A percentile compares a stretch with the other conserved stretches of the same genome.
Conservation (phyloP, 805 yeast genomes). For the Limtongozyma cylindracea region DNA sequence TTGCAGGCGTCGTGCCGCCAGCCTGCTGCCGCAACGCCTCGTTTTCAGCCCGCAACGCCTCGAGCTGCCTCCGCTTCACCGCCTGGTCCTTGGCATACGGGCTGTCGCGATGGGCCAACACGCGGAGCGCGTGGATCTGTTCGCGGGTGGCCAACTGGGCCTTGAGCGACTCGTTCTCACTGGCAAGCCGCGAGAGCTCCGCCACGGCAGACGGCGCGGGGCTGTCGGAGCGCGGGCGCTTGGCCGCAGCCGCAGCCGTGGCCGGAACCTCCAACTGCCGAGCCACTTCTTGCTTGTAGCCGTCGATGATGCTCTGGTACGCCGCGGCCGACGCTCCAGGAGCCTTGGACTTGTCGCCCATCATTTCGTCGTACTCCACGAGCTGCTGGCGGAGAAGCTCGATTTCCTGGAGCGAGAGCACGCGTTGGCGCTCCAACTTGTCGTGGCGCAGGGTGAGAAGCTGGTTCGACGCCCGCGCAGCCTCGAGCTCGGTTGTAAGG, state of each 20-base stretch:
- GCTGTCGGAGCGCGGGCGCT: slow-evolving; percentile 14
- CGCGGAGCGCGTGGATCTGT: slow-evolving; percentile 7
- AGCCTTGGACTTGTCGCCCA: slow-evolving; percentile 11
- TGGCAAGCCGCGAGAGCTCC: slow-evolving; percentile 9
- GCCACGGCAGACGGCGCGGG: slow-evolving; percentile 11
- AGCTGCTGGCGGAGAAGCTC: slow-evolving; percentile 29
- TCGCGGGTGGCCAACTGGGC: too few relatives aligned
- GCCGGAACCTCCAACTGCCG: slow-evolving; percentile 5
- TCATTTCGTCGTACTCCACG: slow-evolving; percentile 17
- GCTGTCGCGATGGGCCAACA: slow-evolving; percentile 38
- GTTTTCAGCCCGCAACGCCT: slow-evolving; percentile 31
- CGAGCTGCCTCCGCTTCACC: slow-evolving; percentile 25
- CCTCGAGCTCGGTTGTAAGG: slow-evolving; percentile 16
- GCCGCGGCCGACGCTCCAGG: too few relatives aligned
- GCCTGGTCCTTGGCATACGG: slow-evolving; percentile 39
- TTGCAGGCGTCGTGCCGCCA: slow-evolving; percentile 17
- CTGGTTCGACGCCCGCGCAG: too few relatives aligned
- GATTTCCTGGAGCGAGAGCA: slow-evolving; percentile 28
- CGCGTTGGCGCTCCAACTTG: slow-evolving; percentile 16
- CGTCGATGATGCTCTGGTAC: slow-evolving; percentile 24
- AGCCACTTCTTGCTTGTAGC: slow-evolving; percentile 24
- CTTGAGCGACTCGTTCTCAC: too few relatives aligned
- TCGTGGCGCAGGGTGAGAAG: too few relatives aligned
- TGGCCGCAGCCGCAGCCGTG: too few relatives aligned
- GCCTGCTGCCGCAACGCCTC: slow-evolving; percentile 11